Evolutionary conservation across 345 rosid species (phyloP), one percentile per base, ranked within the genome.

Genomic region (Lenwebbia sp.): DNA sequence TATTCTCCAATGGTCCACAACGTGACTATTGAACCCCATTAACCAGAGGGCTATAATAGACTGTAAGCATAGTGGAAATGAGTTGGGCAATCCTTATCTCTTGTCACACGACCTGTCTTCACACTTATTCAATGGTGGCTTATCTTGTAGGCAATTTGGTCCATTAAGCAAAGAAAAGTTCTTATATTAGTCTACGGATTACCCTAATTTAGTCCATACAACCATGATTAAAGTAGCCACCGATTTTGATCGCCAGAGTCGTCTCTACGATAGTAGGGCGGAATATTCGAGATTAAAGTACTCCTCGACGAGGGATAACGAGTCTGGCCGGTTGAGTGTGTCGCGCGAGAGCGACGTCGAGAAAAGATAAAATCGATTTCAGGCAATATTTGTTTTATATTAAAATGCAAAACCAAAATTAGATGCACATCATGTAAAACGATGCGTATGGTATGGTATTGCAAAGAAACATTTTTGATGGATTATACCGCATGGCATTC

Each of bases 231-330:
- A 70, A 37, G 7, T 19, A 33, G 6, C 7, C 7, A 0, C 0
- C 13, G 47, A 70, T 6, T 37, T 10, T 4, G 1, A 50, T 53
- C 22, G 54, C 22, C 0, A 1, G 13, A 37, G 2, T 37, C 40
- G 19, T 37, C 22, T 19, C 4, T 4, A 4, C 0, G 2, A 37
- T 3, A 0, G 21, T 4, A 5, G 6, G 3, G 3, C 0, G 47
- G 37, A 70, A 70, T 37, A 33, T 33, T 70, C 37, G 7, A 70
- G 21, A 70, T 19, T 37, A 19, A 70, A 33, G 47, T 1, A 19
- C 13, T 33, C 2, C 0, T 0, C 1, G 13, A 19, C 0, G 2
- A 28, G 21, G 13, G 78, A 37, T 10, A 9, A 19, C 4, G 13
- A 4, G 41, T 33, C 40, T 0, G 14, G 4, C 1, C 2, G 26